Evolutionary conservation across 495 filamentous ascomycete species (phyloP), one percentile per base, ranked within the genome.

Genomic region (Apodospora peruviana): DNA sequence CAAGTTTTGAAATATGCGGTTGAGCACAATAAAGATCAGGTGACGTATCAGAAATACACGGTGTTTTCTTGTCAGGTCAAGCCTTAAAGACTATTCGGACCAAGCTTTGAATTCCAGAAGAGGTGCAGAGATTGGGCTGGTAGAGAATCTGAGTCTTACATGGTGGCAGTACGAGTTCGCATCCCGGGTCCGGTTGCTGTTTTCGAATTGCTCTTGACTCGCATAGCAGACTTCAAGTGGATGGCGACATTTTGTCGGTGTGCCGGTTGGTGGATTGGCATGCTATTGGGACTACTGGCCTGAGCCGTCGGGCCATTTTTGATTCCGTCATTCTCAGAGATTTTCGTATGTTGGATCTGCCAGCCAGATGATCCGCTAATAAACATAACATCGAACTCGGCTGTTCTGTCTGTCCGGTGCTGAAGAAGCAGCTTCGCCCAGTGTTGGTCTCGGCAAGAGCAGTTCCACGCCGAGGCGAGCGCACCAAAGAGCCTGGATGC

Each of bases 391-490:
- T 54, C 46, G n/a, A 66, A 65, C 27, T 66, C 61, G 11, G 40
- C 16, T 25, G 47, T 48, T 1, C 47, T 47, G 12, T 20, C 48
- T 17, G 51, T 65, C 21, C 59, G 55, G 54, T 70, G 64, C 18
- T 65, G 57, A 11, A 70, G 47, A 4, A 62, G 38, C 2, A 70
- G 48, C 14, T 60, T 65, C 11, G 59, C 61, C n/a, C 65, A 67
- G 2, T 38, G 43, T 32, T 14, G 27, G 14, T 32, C 27, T 14
- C 14, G 27, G 27, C 27, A 32, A 7, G 27, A 7, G 23, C 61
- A 68, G 4, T 45, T 37, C 65, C 65, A 70, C 16, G 63, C 54
- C 4, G 25, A 35, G 1, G 40, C 18, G 2, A 54, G 35, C 0
- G 41, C 46, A 3, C 24, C 25, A 35, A 48, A 54, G 18, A 54